Conservation (phyloP, 768 basidiomycete species). For the Coprinopsis marcescibilis region DNA sequence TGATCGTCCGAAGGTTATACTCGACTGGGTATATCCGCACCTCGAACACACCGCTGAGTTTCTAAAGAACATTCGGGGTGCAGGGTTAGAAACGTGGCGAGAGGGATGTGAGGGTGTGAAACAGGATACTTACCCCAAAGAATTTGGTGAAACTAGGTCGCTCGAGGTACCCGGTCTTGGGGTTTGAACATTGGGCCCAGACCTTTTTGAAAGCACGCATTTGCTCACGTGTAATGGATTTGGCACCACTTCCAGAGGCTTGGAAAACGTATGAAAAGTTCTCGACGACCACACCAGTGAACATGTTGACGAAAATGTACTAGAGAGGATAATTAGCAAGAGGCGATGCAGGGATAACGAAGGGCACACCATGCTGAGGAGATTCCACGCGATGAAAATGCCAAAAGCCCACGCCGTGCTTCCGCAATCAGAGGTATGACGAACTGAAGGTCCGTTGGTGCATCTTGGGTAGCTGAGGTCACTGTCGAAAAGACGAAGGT, state of each 20-base stretch:
- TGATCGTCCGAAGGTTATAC: slow-evolving; percentile 54
- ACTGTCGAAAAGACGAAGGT: slow-evolving; percentile 43
- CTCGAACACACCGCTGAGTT: slow-evolving; percentile 82
- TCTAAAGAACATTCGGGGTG: slow-evolving; percentile 36
- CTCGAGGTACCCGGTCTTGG: slow-evolving; percentile 73
- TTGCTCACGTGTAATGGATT: slow-evolving; percentile 79
- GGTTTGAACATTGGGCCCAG: slow-evolving; percentile 82
- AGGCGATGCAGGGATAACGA: slow-evolving; percentile 2
- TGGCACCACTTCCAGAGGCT: slow-evolving; percentile 72
- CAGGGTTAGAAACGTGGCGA: not conserved
- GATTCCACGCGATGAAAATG: slow-evolving; percentile 92
- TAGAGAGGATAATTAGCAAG: slow-evolving; percentile 21
- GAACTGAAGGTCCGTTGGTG: slow-evolving; percentile 43
- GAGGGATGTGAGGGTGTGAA: too few relatives aligned
- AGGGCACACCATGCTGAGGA: slow-evolving; percentile 80
- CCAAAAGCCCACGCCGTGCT: slow-evolving; percentile 76
- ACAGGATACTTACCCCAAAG: slow-evolving; percentile 67
- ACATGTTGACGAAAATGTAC: slow-evolving; percentile 97
- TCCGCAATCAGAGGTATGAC: slow-evolving; percentile 80
- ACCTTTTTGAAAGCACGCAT: slow-evolving; percentile 94
- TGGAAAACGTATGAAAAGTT: slow-evolving; percentile 96
- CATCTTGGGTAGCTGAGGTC: slow-evolving; percentile 75
- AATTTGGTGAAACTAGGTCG: slow-evolving; percentile 68
- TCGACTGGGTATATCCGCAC: slow-evolving; percentile 78
- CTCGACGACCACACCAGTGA: slow-evolving; percentile 92